phyloP scores from a whole-genome alignment of 352 stramenopile species.

The Phytophthora sojae region DNA sequence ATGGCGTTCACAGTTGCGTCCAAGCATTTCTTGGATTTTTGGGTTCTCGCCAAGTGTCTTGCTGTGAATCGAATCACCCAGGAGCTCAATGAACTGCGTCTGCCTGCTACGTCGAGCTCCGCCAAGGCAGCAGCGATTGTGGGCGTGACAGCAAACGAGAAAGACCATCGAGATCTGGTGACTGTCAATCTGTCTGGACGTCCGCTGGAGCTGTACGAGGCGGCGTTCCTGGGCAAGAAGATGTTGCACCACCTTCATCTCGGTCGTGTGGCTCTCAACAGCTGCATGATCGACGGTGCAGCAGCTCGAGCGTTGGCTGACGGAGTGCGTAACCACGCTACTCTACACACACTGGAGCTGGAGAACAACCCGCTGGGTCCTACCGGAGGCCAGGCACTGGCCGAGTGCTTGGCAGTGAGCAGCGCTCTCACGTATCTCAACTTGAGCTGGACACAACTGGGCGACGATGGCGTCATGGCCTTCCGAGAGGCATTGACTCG shows the following conservation, averaged over 20 bases:
- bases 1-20: conserved; percentile 39
- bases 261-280: conserved; percentile 62
- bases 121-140: conserved; percentile 17
- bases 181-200: conserved; percentile 60
- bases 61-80: conserved; percentile 68
- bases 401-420: conserved; percentile 70
- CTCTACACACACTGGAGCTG: conserved; percentile 65
- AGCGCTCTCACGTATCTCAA: conserved; percentile 69
- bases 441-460: conserved; percentile 80
- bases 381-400: conserved; percentile 59
- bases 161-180: conserved; percentile 39
- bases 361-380: conserved; percentile 72
- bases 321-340: conserved; percentile 68
- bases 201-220: conserved; percentile 63
- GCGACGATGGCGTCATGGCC: conserved; percentile 58
- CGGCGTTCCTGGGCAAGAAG: conserved; percentile 71
- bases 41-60: conserved; percentile 76
- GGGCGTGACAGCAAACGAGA: conserved; percentile 19
- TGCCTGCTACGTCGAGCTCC: conserved; percentile 32
- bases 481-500: conserved; percentile 55
- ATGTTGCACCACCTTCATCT: conserved; percentile 78
- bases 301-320: conserved; percentile 67
- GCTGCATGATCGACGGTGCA: conserved; percentile 59
- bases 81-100: conserved; percentile 61
- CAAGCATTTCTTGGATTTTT: conserved; percentile 65